Evolutionary conservation across 331 rosid genomes (phyloP).

Genomic region (Malus hybrid): DNA sequence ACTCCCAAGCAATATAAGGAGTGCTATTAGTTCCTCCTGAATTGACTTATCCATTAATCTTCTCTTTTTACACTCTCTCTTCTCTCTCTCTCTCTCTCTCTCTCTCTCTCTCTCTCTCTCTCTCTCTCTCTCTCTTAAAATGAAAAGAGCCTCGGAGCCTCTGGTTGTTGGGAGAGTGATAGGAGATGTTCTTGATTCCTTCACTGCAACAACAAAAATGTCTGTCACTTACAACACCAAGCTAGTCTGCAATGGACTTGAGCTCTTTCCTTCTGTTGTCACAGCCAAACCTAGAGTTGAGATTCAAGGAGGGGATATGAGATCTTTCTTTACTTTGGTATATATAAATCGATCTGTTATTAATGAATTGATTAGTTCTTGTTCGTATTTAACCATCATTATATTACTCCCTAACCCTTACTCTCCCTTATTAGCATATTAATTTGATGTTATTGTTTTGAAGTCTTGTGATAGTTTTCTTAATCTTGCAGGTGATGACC

Average conservation of each 20-base stretch:
- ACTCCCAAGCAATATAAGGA: not conserved
- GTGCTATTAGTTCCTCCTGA: not conserved
- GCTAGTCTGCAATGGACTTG: conserved; percentile 49
- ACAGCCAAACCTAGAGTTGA: conserved; percentile 48
- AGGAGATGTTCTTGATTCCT: conserved; percentile 74
- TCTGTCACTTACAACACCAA: conserved; percentile 28
- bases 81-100: no score
- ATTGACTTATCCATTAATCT: no score
- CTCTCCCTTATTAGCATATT: not conserved
- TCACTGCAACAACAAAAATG: conserved; percentile 39
- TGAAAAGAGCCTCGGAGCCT: conserved; percentile 43
- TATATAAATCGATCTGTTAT: not conserved
- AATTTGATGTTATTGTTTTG: not conserved
- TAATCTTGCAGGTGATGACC: conserved; percentile 32
- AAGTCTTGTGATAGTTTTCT: not conserved
- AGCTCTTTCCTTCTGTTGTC: conserved; percentile 43
- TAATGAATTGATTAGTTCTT: not conserved
- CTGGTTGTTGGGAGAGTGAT: conserved; percentile 61
- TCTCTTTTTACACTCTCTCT: no score
- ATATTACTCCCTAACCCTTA: not conserved
- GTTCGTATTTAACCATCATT: not conserved
- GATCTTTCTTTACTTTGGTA: conserved; percentile 55
- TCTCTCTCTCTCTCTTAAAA: not conserved
- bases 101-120: no score
- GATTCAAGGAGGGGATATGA: conserved; percentile 53